Base-by-base conservation (phyloP, 2,329 filamentous ascomycete genomes). In the Apiospora pterosperma region DNA sequence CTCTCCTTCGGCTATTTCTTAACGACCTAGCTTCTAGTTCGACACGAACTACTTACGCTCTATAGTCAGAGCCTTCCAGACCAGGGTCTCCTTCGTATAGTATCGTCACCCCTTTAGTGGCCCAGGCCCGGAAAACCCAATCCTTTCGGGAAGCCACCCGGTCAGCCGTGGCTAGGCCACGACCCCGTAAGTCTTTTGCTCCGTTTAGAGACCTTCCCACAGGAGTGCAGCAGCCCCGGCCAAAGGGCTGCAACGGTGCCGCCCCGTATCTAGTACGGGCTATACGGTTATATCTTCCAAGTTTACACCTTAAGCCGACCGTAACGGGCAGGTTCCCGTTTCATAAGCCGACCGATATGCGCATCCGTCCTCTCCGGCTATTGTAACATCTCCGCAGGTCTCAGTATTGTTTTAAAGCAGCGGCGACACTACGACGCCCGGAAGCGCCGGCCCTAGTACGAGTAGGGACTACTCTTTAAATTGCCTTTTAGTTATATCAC, bases 371-470 rank as follows among this genome's bases (percentile, higher is more conserved):
- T 44, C 48, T 55, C 23, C 48, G 48, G 23, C 48, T 31, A 55
- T 21, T 31, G 19, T 55, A 11, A 55, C 21, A 31, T 55, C 64
- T 75, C 72, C n/a, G 41, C 41, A 21, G 41, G 41, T 44, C 41
- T 44, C 14, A 10, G 5, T n/a, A 21, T 44, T 21, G 5, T 44
- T 10, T 44, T 44, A 21, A 21, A 44, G 41, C 41, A n/a, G 41
- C 41, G 41, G 41, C 41, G 14, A 11, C n/a, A n/a, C n/a, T n/a
- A n/a, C n/a, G n/a, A n/a, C n/a, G n/a, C n/a, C n/a, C n/a, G n/a
- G n/a, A n/a, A n/a, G n/a, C n/a, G n/a, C n/a, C n/a, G n/a, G n/a
- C n/a, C n/a, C n/a, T n/a, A n/a, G n/a, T n/a, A n/a, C 41, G 39
- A 44, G 41, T 44, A 44, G 41, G 41, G 41, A 44, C 41, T 21